A percentile compares a stretch with the other conserved stretches of the same genome.
phyloP scores from a whole-genome alignment of 371 early-diverging fungal species.

The Mortierella sp. region DNA sequence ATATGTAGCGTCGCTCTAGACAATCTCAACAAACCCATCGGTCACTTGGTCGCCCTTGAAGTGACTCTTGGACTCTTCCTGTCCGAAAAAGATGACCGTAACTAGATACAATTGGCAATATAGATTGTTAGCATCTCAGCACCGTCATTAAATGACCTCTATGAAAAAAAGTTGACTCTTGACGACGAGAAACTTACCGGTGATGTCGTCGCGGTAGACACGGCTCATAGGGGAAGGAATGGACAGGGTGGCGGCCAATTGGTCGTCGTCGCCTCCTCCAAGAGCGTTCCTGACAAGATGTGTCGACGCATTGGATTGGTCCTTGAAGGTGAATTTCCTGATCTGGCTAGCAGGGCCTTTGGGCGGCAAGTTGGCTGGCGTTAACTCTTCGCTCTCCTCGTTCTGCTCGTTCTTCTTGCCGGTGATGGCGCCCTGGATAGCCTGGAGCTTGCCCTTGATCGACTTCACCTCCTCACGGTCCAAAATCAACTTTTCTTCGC shows the following conservation, averaged over 20 bases:
- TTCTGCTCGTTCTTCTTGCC: constrained; percentile 39
- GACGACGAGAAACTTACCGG: constrained; percentile 51
- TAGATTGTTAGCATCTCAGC: neutral
- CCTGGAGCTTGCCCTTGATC: constrained; percentile 25
- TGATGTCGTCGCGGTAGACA: constrained; percentile 94
- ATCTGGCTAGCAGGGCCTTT: constrained; percentile 50
- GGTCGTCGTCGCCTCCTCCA: constrained; percentile 65
- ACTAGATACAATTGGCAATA: constrained; percentile 56
- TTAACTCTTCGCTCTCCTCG: constrained; percentile 40
- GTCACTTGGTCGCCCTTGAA: constrained; percentile 17
- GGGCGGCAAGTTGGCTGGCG: constrained; percentile 44
- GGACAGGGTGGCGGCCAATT: constrained; percentile 49
- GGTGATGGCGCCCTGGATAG: constrained; percentile 16
- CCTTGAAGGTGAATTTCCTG: constrained; percentile 53
- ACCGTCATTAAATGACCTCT: neutral
- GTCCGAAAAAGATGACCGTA: constrained; percentile 82
- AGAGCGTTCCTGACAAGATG: constrained; percentile 88
- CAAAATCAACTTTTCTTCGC: constrained; percentile 30
- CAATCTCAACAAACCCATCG: constrained; percentile 50
- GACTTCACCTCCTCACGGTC: constrained; percentile 29
- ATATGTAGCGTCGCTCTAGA: neutral
- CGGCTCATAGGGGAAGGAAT: constrained; percentile 67
- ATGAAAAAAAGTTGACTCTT: neutral
- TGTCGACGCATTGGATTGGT: constrained; percentile 87
- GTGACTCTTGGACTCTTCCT: constrained; percentile 33